Percentiles rank a stretch among this genome's conserved stretches.
phyloP scores from a whole-genome alignment of 73 alveolate species.

The Paramecium primaurelia region DNA sequence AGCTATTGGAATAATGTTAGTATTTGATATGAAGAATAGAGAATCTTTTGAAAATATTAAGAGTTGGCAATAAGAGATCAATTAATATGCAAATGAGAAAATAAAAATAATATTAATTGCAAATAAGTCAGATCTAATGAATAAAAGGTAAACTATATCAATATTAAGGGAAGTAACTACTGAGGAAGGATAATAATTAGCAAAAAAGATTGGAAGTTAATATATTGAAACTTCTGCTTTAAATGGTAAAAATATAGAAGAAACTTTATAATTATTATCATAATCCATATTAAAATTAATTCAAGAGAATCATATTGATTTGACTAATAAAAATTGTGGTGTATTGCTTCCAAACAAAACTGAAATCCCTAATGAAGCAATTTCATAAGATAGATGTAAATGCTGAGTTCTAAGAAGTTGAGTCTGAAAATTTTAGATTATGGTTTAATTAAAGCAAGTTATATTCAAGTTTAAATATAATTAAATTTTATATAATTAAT shows the following conservation, averaged over 20 bases:
- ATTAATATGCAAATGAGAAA: constrained; percentile 53
- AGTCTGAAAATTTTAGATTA: not conserved
- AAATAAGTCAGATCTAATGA: constrained; percentile 55
- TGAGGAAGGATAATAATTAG: not conserved
- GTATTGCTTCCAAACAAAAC: not conserved
- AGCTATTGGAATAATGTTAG: constrained; percentile 68
- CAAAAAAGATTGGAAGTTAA: not conserved
- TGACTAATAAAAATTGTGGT: not conserved
- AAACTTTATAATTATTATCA: not conserved
- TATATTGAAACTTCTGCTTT: constrained; percentile 31
- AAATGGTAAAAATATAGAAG: not conserved
- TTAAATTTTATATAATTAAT: no score
- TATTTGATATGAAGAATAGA: constrained; percentile 63
- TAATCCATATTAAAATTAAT: not conserved
- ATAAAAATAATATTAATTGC: constrained; percentile 56
- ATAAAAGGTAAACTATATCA: not conserved
- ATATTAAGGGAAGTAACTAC: not conserved
- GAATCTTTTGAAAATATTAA: constrained; percentile 41
- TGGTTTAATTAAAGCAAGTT: not conserved
- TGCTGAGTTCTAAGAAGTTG: not conserved
- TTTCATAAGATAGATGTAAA: not conserved
- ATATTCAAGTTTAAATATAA: not conserved
- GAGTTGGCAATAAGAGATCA: constrained; percentile 59
- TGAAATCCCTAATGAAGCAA: not conserved
- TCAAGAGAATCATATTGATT: not conserved